phyloP scores from a whole-genome alignment of 2,329 filamentous ascomycete genomes.

The Ustulina deusta region DNA sequence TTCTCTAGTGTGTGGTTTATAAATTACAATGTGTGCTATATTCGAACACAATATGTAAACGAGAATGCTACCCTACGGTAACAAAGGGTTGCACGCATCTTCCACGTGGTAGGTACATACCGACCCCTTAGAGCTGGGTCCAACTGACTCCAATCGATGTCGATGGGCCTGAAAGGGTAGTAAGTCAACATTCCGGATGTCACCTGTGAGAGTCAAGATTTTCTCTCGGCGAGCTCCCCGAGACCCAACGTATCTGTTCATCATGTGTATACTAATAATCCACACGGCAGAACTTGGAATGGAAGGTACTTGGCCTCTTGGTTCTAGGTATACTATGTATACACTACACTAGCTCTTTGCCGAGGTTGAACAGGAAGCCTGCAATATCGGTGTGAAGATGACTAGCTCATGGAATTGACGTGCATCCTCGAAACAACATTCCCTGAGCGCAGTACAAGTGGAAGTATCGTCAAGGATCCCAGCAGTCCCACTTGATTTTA shows the following conservation, averaged over 20 bases:
- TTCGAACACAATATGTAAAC: neutral
- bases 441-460: neutral
- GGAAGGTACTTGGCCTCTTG: too few relatives aligned
- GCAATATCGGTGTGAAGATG: neutral
- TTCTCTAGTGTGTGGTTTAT: neutral
- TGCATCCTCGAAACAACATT: neutral
- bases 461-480: neutral
- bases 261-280: too few relatives aligned
- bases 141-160: neutral
- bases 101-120: slow-evolving; percentile 33
- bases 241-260: neutral
- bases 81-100: slow-evolving; percentile 8
- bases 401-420: neutral
- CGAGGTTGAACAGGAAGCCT: neutral
- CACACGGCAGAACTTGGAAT: slow-evolving; percentile 9
- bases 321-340: neutral
- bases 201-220: neutral
- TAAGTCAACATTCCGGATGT: slow-evolving; percentile 2
- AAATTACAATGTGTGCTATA: neutral
- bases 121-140: slow-evolving; percentile 17
- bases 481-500: neutral
- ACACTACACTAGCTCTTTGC: neutral
- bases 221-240: neutral
- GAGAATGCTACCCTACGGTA: neutral
- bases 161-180: neutral